These are phyloP conservation scores for Pleurotus pulmonarius DNA, from an alignment of 768 basidiomycete genomes.

Conservation along the genomic window DNA sequence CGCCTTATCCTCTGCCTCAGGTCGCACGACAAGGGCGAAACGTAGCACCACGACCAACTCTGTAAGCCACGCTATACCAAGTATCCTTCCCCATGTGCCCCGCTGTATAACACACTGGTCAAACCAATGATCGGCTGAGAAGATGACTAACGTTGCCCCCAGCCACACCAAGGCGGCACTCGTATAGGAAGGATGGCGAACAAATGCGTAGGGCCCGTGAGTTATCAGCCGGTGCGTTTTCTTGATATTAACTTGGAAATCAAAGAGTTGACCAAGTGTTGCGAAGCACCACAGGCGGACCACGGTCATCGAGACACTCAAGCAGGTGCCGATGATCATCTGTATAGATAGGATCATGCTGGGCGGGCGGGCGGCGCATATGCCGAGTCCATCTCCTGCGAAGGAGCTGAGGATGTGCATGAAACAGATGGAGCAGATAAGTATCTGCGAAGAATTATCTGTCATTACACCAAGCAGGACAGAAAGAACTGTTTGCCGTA, in stretches of 20 bases:
- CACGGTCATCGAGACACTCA: too few species aligned
- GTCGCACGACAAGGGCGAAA: not conserved
- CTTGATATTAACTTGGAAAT: not conserved
- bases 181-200: conserved; percentile 1
- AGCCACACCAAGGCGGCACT: not conserved
- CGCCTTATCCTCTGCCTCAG: conserved; percentile 25
- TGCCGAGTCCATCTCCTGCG: too few species aligned
- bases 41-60: not conserved
- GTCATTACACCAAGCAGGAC: too few species aligned
- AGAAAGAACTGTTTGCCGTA: too few species aligned
- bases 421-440: too few species aligned
- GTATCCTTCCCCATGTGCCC: not conserved
- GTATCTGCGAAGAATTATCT: too few species aligned
- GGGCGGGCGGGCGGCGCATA: too few species aligned
- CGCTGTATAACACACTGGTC: not conserved
- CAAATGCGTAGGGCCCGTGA: not conserved
- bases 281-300: not conserved
- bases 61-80: not conserved
- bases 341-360: too few species aligned
- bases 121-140: not conserved
- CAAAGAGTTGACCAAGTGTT: not conserved
- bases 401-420: too few species aligned
- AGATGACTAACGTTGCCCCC: not conserved
- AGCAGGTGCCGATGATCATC: too few species aligned
- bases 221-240: conserved; percentile 1